phyloP scores from a whole-genome alignment of 441 rosid species.

The Erysimum cheiri region DNA sequence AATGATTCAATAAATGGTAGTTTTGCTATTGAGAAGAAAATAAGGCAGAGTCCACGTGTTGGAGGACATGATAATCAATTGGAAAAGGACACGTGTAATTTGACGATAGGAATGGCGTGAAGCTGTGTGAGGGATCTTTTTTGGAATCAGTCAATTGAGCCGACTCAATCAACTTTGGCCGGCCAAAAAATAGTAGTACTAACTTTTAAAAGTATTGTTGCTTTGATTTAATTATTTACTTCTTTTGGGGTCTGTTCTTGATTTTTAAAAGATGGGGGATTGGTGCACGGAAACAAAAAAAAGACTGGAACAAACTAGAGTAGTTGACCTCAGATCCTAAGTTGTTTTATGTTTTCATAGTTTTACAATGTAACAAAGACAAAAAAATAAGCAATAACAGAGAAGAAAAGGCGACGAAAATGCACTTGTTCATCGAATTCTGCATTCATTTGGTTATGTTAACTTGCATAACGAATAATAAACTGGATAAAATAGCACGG shows the following conservation, averaged over 20 bases:
- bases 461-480: not conserved
- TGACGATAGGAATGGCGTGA: conserved; percentile 31
- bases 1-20: not conserved
- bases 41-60: conserved; percentile 30
- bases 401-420: not conserved
- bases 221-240: not conserved
- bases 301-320: not conserved
- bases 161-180: conserved; percentile 42
- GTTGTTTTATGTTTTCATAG: not conserved
- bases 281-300: not conserved
- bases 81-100: conserved; percentile 18
- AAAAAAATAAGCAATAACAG: not conserved
- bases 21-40: not conserved
- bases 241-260: conserved; percentile 2
- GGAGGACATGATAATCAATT: not conserved
- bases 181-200: conserved; percentile 16
- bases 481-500: not conserved
- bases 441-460: too few species aligned
- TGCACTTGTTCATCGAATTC: too few species aligned
- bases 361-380: not conserved
- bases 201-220: not conserved
- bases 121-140: not conserved
- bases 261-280: not conserved
- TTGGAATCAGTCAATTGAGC: conserved; percentile 33
- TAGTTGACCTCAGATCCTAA: not conserved